Base-by-base conservation (phyloP, 1,139 yeast species). In the Dujonia santamariae region DNA sequence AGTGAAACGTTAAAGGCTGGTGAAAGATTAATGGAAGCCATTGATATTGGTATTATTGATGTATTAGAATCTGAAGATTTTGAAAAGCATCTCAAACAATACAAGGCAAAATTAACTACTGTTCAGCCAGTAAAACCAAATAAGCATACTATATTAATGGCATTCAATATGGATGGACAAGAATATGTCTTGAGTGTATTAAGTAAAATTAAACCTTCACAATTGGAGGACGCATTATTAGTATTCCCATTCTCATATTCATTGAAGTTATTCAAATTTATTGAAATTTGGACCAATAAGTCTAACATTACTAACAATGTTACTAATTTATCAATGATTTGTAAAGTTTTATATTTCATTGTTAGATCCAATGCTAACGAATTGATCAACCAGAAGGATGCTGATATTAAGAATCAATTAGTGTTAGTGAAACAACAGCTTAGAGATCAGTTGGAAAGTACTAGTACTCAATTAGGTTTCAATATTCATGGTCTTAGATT, bases 1-100 rank as follows among this genome's bases (percentile, higher is more conserved):
- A 68, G 83, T 54, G 98, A 92, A 51, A 85, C 97, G 2, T 72
- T 92, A 50, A 92, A 92, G 58, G 94, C 97, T 0, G 97, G 98
- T 46, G 99, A 92, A 59, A 82, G 81, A 49, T 63, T 92, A 34
- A 82, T 88, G 75, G 98, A 92, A 53, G 97, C 97, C 0, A 65
- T 92, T 31, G 97, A 92, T 45, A 67, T 90, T 43, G 95, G 95
- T 2, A 63, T 66, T 20, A 78, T 75, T 38, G 97, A 88, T 47
- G 62, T 86, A 28, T 79, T 75, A 28, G 76, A 76, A n/a, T 54
- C 59, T 20, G 76, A 70, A 37, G 72, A 69, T 34, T 80, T 82
- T 49, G 47, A 45, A 29, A 36, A 41, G 33, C 59, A 56, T 26
- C 41, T 63, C 36, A 51, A 46, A 51, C 72, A 74, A 48, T 57